phyloP scores from a whole-genome alignment of 129 eudicot species.

The Logfia minima region DNA sequence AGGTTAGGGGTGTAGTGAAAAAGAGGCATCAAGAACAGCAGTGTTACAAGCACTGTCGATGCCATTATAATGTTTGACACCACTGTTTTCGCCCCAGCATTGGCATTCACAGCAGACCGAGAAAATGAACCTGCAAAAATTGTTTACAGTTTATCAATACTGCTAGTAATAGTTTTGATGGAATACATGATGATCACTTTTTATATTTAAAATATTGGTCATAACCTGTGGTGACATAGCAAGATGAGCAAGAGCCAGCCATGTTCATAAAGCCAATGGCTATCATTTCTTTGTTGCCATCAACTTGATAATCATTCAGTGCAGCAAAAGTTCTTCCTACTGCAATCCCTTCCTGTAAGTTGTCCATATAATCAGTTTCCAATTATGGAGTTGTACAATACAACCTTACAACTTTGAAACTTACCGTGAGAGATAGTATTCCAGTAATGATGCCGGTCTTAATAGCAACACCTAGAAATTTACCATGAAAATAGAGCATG shows the following conservation, averaged over 20 bases:
- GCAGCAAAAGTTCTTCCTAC: conserved; percentile 96
- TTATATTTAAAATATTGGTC: too few species aligned
- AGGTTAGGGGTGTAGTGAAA: conserved; percentile 88
- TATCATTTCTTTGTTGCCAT: conserved; percentile 97
- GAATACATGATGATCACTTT: neutral
- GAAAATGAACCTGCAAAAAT: conserved; percentile 82
- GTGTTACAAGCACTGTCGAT: conserved; percentile 67
- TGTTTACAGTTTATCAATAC: neutral
- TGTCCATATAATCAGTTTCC: neutral
- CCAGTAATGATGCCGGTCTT: conserved; percentile 93
- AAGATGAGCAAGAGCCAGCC: conserved; percentile 96
- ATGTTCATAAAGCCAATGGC: conserved; percentile 96
- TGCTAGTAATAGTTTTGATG: neutral
- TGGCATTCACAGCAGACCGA: conserved; percentile 90
- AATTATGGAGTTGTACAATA: neutral
- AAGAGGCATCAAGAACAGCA: conserved; percentile 86
- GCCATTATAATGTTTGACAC: conserved; percentile 92
- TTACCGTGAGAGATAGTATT: conserved; percentile 86
- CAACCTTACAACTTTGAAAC: conserved; percentile 16
- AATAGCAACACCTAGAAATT: conserved; percentile 64
- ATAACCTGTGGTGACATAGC: conserved; percentile 89
- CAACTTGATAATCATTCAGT: conserved; percentile 87
- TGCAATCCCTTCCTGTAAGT: conserved; percentile 85
- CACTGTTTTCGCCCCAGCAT: conserved; percentile 84
- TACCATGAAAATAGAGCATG: conserved; percentile 76